Evolutionary conservation across 2,329 filamentous ascomycete genomes (phyloP).

Genomic region (Pezicula radicicola): DNA sequence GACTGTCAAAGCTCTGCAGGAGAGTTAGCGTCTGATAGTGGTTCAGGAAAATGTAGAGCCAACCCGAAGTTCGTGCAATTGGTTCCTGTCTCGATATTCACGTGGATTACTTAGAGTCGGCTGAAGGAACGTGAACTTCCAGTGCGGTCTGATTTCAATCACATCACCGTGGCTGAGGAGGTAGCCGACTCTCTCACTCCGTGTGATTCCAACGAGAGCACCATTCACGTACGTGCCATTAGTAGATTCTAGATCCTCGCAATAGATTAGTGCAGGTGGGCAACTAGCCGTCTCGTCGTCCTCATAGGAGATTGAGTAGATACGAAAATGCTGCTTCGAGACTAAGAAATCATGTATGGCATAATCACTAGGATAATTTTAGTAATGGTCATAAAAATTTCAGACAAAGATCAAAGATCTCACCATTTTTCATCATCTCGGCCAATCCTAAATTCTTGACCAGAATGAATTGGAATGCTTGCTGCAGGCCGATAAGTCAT

Average conservation of each 20-base stretch:
- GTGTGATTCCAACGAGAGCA: constrained; percentile 39
- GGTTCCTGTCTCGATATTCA: constrained; percentile 15
- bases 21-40: neutral
- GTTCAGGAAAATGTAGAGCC: constrained; percentile 1
- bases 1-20: constrained; percentile 40
- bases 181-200: constrained; percentile 32
- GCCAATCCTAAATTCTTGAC: constrained; percentile 24
- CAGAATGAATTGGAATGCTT: constrained; percentile 12
- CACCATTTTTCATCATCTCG: constrained; percentile 26
- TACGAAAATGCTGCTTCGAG: constrained; percentile 52
- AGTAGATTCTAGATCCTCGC: constrained; percentile 51
- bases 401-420: neutral
- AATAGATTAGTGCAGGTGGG: constrained; percentile 43
- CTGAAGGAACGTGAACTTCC: constrained; percentile 34
- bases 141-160: constrained; percentile 37
- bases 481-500: constrained; percentile 1
- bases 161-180: constrained; percentile 49
- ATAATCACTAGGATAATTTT: constrained; percentile 31
- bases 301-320: constrained; percentile 53
- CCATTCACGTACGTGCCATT: constrained; percentile 53
- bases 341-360: constrained; percentile 38
- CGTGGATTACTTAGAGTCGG: constrained; percentile 1
- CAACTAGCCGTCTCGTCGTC: constrained; percentile 14
- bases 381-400: neutral
- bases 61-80: constrained; percentile 34